phyloP scores from a whole-genome alignment of 768 basidiomycete genomes.

The Scleroderma citrinum region DNA sequence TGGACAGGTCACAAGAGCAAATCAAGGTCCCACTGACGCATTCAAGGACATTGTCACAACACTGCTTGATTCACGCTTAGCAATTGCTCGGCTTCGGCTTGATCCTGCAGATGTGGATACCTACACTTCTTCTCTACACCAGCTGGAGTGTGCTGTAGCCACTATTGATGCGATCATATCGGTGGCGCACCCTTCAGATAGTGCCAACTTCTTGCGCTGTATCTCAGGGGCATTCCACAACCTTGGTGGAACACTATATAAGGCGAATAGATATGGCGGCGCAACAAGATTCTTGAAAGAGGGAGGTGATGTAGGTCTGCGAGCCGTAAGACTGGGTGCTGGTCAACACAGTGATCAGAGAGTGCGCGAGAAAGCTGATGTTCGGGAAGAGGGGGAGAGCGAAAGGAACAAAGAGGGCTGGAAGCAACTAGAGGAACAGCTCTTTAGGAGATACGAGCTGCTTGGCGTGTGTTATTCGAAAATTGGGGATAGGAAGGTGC shows the following conservation, averaged over 20 bases:
- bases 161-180: constrained; percentile 14
- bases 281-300: constrained; percentile 63
- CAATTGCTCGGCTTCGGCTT: constrained; percentile 43
- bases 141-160: constrained; percentile 39
- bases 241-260: constrained; percentile 64
- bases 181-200: constrained; percentile 13
- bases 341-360: background rate
- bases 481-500: constrained; percentile 69
- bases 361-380: constrained; percentile 3
- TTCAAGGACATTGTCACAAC: constrained; percentile 36
- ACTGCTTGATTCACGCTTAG: constrained; percentile 50
- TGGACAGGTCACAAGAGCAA: constrained; percentile 3
- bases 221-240: constrained; percentile 69
- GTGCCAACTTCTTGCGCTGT: constrained; percentile 58
- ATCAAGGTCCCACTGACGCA: constrained; percentile 12
- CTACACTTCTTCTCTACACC: constrained; percentile 40
- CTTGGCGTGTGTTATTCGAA: constrained; percentile 74
- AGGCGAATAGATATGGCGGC: constrained; percentile 52
- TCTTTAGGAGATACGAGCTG: constrained; percentile 75
- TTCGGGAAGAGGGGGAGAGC: constrained; percentile 18
- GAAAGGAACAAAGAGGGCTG: constrained; percentile 38
- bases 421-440: constrained; percentile 55
- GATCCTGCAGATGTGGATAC: constrained; percentile 37
- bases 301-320: constrained; percentile 50
- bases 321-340: constrained; percentile 34